Conservation (phyloP, 495 filamentous ascomycete species). For the Aspergillus sparsus region DNA sequence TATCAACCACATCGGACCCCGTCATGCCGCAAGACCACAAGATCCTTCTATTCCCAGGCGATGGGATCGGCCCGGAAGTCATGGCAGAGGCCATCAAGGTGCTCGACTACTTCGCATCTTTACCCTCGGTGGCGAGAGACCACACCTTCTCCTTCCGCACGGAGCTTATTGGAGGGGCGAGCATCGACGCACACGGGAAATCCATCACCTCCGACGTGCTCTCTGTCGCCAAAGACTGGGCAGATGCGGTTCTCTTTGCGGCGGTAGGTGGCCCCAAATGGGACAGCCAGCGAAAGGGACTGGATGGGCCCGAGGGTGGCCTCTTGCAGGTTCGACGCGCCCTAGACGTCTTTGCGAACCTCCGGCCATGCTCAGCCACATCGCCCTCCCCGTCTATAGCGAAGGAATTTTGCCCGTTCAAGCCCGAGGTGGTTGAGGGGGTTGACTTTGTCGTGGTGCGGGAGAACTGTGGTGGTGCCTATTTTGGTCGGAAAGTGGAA, state of each 20-base stretch:
- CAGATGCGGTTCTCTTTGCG: constrained; percentile 53
- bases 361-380: constrained; percentile 48
- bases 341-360: constrained; percentile 54
- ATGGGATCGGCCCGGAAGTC: constrained; percentile 58
- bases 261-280: constrained; percentile 54
- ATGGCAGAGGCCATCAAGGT: constrained; percentile 55
- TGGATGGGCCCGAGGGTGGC: constrained; percentile 50
- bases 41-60: constrained; percentile 55
- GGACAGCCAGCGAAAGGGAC: constrained; percentile 42
- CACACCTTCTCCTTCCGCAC: constrained; percentile 30
- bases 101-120: constrained; percentile 46
- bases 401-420: constrained; percentile 45
- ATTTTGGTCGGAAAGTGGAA: constrained; percentile 54
- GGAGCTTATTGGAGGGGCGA: constrained; percentile 51
- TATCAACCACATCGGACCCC: neutral
- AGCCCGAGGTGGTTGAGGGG: constrained; percentile 46
- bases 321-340: constrained; percentile 47
- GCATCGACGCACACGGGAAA: constrained; percentile 48
- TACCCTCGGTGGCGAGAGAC: constrained; percentile 34
- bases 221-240: constrained; percentile 40
- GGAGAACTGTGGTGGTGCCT: constrained; percentile 56
- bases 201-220: constrained; percentile 46
- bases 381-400: constrained; percentile 42
- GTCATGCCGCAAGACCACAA: constrained; percentile 33
- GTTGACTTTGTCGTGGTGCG: constrained; percentile 53